phyloP scores from a whole-genome alignment of 2,329 filamentous ascomycete genomes.

The Verticillium klebahnii region DNA sequence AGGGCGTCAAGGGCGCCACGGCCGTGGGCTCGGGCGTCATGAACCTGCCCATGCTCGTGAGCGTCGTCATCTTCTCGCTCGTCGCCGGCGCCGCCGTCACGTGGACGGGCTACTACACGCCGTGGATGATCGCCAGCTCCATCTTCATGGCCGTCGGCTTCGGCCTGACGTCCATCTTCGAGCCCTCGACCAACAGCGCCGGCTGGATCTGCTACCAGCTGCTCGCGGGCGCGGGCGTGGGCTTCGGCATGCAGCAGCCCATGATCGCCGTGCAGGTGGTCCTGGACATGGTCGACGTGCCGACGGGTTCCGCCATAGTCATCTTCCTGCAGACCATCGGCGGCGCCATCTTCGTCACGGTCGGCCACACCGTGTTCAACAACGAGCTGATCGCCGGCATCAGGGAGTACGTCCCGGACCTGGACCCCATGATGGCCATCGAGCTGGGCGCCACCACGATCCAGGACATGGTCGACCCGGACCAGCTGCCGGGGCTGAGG shows the following conservation, averaged over 20 bases:
- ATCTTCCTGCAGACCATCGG: constrained; percentile 41
- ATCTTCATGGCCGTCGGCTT: constrained; percentile 29
- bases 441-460: constrained; percentile 16
- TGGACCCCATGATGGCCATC: constrained; percentile 27
- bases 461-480: constrained; percentile 20
- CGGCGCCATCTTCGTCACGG: constrained; percentile 44
- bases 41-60: constrained; percentile 34
- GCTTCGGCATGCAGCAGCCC: constrained; percentile 38
- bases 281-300: constrained; percentile 34
- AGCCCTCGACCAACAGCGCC: constrained; percentile 22
- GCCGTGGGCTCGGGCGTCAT: constrained; percentile 34
- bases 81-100: constrained; percentile 28
- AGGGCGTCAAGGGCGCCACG: constrained; percentile 34
- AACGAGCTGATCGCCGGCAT: constrained; percentile 38
- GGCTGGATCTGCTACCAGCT: constrained; percentile 43
- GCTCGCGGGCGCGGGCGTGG: constrained; percentile 36
- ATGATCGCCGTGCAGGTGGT: constrained; percentile 41
- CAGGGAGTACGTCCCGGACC: constrained; percentile 23
- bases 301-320: constrained; percentile 38
- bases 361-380: constrained; percentile 47
- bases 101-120: constrained; percentile 38
- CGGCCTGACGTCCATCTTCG: constrained; percentile 38
- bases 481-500: constrained; percentile 27
- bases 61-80: constrained; percentile 28
- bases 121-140: constrained; percentile 32